phyloP scores from a whole-genome alignment of 2,329 filamentous ascomycete species.

The Claviceps spartinae region DNA sequence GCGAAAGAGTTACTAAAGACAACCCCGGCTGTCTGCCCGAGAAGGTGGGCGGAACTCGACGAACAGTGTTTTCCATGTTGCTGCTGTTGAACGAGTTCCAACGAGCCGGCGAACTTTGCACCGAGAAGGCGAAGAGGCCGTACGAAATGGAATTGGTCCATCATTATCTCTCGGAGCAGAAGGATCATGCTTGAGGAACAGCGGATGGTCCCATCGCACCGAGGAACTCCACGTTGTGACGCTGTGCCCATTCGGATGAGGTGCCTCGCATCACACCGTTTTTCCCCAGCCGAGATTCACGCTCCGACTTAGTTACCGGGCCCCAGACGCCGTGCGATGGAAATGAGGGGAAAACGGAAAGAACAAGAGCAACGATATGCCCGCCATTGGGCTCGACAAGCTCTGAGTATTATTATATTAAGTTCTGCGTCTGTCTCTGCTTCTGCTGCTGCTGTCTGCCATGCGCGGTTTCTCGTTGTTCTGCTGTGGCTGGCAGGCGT shows the following conservation, averaged over 20 bases:
- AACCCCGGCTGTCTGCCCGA: background rate
- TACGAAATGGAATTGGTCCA: background rate
- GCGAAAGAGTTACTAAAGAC: background rate
- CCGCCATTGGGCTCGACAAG: background rate
- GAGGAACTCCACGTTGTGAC: background rate
- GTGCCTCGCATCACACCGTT: background rate
- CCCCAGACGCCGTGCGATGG: background rate
- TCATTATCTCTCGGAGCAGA: background rate
- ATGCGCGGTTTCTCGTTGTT: background rate
- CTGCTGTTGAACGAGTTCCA: background rate
- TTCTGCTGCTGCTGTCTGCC: background rate
- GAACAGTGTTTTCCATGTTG: background rate
- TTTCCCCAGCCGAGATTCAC: background rate
- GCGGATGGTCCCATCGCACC: background rate
- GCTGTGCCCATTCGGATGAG: background rate
- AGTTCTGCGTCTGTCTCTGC: background rate
- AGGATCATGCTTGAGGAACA: background rate
- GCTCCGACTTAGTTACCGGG: background rate
- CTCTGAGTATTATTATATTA: too few species aligned
- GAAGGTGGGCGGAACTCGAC: background rate
- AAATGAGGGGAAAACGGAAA: background rate
- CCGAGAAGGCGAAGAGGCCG: background rate
- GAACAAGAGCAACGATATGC: background rate
- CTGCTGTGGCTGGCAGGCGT: conserved; percentile 1
- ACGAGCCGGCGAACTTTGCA: background rate